Percentiles rank a stretch among this genome's conserved stretches.
phyloP scores from a whole-genome alignment of 2,329 filamentous ascomycete genomes.

The Pestalotiopsis sp. region DNA sequence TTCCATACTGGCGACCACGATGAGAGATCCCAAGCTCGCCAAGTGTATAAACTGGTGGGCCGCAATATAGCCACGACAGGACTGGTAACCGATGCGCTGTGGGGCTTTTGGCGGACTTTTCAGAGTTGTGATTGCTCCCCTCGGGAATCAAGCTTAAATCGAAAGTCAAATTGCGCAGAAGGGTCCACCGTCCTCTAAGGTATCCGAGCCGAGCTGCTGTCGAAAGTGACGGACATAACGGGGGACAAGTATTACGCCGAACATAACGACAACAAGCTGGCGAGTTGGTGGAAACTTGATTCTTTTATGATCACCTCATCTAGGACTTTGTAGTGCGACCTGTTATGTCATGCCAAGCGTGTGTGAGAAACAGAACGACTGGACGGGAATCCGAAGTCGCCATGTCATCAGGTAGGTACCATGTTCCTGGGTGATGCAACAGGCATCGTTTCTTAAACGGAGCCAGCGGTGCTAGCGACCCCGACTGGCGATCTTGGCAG shows the following conservation, averaged over 20 bases:
- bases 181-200: not conserved
- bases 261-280: too few species aligned
- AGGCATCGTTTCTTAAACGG: not conserved
- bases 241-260: too few species aligned
- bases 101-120: not conserved
- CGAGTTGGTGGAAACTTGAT: too few species aligned
- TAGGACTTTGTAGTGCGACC: too few species aligned
- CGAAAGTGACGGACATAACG: too few species aligned
- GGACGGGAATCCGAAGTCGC: not conserved
- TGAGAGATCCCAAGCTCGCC: too few species aligned
- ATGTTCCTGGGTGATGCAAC: not conserved
- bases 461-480: not conserved
- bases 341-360: too few species aligned
- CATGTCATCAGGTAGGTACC: not conserved
- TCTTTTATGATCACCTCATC: too few species aligned
- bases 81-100: not conserved
- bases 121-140: not conserved
- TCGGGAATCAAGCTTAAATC: slow-evolving; percentile 5
- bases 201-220: too few species aligned
- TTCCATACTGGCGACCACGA: too few species aligned
- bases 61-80: not conserved
- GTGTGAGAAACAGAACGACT: too few species aligned
- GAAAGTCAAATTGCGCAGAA: not conserved
- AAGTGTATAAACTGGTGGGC: not conserved
- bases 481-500: not conserved